Evolutionary conservation across 108 stramenopile species (phyloP).

Genomic region (Skeletonema marinoi): DNA sequence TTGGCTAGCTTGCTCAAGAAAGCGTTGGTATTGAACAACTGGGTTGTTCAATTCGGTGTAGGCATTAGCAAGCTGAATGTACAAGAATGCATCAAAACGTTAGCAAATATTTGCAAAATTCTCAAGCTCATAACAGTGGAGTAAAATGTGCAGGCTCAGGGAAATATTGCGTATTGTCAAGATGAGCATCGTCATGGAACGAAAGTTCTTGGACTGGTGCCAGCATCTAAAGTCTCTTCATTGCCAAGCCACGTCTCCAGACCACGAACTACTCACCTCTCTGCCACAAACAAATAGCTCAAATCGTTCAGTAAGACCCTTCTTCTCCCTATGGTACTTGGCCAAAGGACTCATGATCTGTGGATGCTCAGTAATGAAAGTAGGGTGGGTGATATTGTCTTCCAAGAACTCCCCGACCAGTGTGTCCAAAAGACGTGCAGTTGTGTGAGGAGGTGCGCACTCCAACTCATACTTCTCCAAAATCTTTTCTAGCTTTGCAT

Average conservation of each 20-base stretch:
- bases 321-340: slow-evolving; percentile 96
- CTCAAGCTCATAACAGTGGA: not conserved
- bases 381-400: slow-evolving; percentile 85
- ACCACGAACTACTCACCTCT: slow-evolving; percentile 71
- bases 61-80: slow-evolving; percentile 93
- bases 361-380: slow-evolving; percentile 95
- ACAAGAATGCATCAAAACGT: not conserved
- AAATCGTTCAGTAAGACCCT: slow-evolving; percentile 96
- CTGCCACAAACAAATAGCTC: slow-evolving; percentile 98
- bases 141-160: not conserved
- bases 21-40: slow-evolving; percentile 92
- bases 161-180: slow-evolving; percentile 30
- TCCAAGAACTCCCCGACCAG: slow-evolving; percentile 98
- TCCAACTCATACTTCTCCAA: slow-evolving; percentile 81
- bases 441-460: slow-evolving; percentile 95
- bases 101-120: not conserved
- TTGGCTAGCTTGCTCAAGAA: slow-evolving; percentile 94
- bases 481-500: slow-evolving; percentile 74
- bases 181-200: slow-evolving; percentile 53
- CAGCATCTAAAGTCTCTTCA: slow-evolving; percentile 47
- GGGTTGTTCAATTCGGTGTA: slow-evolving; percentile 99
- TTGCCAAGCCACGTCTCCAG: slow-evolving; percentile 12
- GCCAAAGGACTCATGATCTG: slow-evolving; percentile 99
- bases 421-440: slow-evolving; percentile 95
- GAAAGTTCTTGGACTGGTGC: slow-evolving; percentile 43